phyloP scores from a whole-genome alignment of 306 rosid species.

The Vigna reflexopilosa region DNA sequence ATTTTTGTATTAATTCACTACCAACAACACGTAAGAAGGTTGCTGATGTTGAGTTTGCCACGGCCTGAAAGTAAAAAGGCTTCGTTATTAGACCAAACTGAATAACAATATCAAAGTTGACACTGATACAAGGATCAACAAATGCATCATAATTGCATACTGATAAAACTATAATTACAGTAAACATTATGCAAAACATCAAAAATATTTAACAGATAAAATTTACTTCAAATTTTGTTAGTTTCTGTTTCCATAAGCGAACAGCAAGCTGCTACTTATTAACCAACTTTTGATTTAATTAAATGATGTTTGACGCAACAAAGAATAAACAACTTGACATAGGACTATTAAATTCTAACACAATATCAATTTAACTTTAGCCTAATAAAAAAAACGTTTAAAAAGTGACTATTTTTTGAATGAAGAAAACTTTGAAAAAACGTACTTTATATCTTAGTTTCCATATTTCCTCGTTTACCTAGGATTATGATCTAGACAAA shows the following conservation, averaged over 20 bases:
- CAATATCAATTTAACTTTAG: background rate
- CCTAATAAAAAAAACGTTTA: background rate
- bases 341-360: slow-evolving; percentile 8
- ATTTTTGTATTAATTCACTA: slow-evolving; percentile 94
- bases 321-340: slow-evolving; percentile 1
- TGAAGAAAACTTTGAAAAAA: background rate
- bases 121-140: background rate
- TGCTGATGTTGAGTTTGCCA: slow-evolving; percentile 98
- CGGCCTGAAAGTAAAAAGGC: slow-evolving; percentile 71
- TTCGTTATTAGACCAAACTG: slow-evolving; percentile 32
- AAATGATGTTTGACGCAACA: slow-evolving; percentile 3
- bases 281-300: background rate
- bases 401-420: background rate
- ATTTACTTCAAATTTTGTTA: background rate
- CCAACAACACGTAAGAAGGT: slow-evolving; percentile 99
- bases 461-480: background rate
- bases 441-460: background rate
- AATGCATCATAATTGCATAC: slow-evolving; percentile 4
- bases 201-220: background rate
- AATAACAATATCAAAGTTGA: background rate
- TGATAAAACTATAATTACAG: background rate
- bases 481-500: background rate
- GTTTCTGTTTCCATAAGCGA: slow-evolving; percentile 5
- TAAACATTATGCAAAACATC: background rate
- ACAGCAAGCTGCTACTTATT: background rate